Conservation (phyloP, 495 filamentous ascomycete species). For the Schizothecium vesticola region DNA sequence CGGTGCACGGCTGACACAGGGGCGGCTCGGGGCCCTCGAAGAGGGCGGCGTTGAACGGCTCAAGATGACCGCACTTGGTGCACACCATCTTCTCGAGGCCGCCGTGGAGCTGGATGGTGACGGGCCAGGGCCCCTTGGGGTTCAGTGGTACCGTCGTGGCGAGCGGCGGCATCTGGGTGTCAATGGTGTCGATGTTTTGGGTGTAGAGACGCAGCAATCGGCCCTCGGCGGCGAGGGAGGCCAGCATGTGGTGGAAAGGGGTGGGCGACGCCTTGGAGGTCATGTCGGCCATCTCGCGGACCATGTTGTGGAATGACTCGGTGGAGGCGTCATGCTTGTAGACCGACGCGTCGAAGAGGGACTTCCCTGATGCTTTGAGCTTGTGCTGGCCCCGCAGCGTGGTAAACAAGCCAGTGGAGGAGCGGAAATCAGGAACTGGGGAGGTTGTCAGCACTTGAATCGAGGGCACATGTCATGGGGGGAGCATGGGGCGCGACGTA, state of each 20-base stretch:
- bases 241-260: conserved; percentile 87
- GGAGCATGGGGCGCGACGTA: conserved; percentile 46
- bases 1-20: conserved; percentile 69
- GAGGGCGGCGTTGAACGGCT: conserved; percentile 66
- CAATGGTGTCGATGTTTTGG: conserved; percentile 94
- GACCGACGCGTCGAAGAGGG: conserved; percentile 94
- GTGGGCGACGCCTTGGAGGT: conserved; percentile 74
- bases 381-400: conserved; percentile 79
- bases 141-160: conserved; percentile 65
- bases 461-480: background rate
- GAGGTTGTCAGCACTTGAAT: conserved; percentile 21
- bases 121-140: conserved; percentile 83
- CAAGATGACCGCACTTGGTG: conserved; percentile 77
- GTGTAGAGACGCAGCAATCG: conserved; percentile 89
- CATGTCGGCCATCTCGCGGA: conserved; percentile 74
- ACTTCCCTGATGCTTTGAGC: conserved; percentile 87
- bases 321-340: conserved; percentile 87
- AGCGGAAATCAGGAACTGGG: conserved; percentile 93
- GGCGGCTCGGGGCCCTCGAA: conserved; percentile 84
- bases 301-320: conserved; percentile 89
- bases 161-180: conserved; percentile 76
- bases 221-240: conserved; percentile 80
- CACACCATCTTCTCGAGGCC: conserved; percentile 95
- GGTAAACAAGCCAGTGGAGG: conserved; percentile 78
- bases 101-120: conserved; percentile 89